A percentile compares a stretch with the other conserved stretches of the same genome.
These are phyloP conservation scores for Alternaria angustiovoidea DNA, from an alignment of 2,329 filamentous ascomycete genomes.

Conservation along the genomic window DNA sequence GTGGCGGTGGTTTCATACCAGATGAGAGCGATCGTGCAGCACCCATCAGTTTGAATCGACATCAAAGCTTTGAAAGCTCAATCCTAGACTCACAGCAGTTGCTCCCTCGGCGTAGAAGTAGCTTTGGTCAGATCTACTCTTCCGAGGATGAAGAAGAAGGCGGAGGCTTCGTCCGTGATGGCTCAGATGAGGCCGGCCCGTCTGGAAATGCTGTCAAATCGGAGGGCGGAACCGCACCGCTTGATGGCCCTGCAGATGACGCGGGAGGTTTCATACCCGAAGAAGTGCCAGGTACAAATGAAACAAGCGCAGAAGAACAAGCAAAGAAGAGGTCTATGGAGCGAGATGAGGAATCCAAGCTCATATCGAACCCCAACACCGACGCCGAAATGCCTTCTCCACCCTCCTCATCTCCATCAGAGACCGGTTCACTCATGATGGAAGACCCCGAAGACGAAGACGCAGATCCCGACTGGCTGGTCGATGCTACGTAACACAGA, in stretches of 20 bases:
- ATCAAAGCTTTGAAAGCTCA: constrained; percentile 45
- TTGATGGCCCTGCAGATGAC: constrained; percentile 33
- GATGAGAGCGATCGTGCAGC: constrained; percentile 21
- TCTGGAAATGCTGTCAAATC: not conserved
- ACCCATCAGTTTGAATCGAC: constrained; percentile 36
- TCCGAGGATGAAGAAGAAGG: constrained; percentile 28
- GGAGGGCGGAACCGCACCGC: constrained; percentile 52
- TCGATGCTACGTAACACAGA: constrained; percentile 28
- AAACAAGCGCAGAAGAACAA: not conserved
- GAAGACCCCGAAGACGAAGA: constrained; percentile 72
- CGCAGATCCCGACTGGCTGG: constrained; percentile 70
- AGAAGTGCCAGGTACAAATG: not conserved
- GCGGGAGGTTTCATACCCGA: constrained; percentile 28
- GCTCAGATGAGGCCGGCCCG: constrained; percentile 7
- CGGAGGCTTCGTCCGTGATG: constrained; percentile 30
- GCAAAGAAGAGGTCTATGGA: too few species aligned
- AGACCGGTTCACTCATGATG: constrained; percentile 62
- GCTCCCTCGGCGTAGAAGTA: constrained; percentile 31
- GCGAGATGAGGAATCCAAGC: not conserved
- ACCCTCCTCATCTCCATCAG: constrained; percentile 39
- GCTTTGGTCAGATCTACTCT: constrained; percentile 35
- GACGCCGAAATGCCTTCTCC: constrained; percentile 9
- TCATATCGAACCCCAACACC: not conserved
- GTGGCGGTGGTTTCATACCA: constrained; percentile 31
- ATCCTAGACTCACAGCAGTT: constrained; percentile 41